Evolutionary conservation across 2,329 filamentous ascomycete genomes (phyloP).

Genomic region (Hortaea sp.): DNA sequence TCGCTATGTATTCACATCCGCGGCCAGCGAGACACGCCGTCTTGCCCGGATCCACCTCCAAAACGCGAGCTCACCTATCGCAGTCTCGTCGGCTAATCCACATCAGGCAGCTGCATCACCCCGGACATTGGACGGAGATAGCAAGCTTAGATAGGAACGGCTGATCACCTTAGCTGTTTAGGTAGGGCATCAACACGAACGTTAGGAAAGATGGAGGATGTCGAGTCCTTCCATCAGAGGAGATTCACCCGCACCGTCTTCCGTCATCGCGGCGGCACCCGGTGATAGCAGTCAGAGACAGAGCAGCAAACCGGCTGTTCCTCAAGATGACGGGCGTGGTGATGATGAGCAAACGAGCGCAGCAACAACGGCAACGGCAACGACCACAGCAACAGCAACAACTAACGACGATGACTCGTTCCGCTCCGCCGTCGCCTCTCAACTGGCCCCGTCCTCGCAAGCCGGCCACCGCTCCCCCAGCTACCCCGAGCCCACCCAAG

Average conservation of each 20-base stretch:
- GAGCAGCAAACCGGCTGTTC: background rate
- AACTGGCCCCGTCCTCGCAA: background rate
- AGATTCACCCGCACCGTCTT: background rate
- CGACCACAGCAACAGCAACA: background rate
- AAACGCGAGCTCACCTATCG: background rate
- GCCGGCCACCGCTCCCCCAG: background rate
- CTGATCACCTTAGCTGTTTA: background rate
- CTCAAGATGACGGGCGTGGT: background rate
- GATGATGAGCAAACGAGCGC: background rate
- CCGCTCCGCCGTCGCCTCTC: too few species aligned
- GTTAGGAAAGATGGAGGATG: slow-evolving; percentile 1
- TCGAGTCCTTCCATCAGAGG: slow-evolving; percentile 1
- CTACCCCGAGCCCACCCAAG: slow-evolving; percentile 2
- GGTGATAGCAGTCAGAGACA: background rate
- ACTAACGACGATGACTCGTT: too few species aligned
- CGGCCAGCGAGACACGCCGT: background rate
- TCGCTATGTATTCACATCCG: background rate
- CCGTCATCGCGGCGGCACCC: background rate
- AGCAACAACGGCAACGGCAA: background rate
- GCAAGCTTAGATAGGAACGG: background rate
- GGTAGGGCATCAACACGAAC: background rate
- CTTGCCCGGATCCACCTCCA: background rate
- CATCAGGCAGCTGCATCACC: background rate
- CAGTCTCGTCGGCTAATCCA: background rate
- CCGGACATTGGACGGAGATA: background rate